phyloP scores from a whole-genome alignment of 2,329 filamentous ascomycete species.

The Fusarium buxicola region DNA sequence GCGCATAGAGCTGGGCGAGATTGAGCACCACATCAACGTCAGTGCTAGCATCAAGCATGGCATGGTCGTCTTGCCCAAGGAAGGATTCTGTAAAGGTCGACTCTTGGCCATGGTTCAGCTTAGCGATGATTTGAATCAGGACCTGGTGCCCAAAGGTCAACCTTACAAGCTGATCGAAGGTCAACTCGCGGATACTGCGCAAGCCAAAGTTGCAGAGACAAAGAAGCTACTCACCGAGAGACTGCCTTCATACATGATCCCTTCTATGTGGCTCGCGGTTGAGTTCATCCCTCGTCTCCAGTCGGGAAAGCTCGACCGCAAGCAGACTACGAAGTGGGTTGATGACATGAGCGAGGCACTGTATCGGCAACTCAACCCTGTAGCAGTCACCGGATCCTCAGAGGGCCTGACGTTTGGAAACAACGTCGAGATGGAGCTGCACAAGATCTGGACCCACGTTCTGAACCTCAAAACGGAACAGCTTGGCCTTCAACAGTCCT shows the following conservation, averaged over 20 bases:
- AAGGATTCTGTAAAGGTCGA: slow-evolving; percentile 31
- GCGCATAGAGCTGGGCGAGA: slow-evolving; percentile 49
- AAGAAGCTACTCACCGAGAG: slow-evolving; percentile 30
- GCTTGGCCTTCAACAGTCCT: slow-evolving; percentile 42
- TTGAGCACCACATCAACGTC: slow-evolving; percentile 46
- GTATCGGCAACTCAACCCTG: slow-evolving; percentile 35
- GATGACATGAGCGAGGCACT: slow-evolving; percentile 23
- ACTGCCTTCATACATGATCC: slow-evolving; percentile 39
- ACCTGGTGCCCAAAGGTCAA: slow-evolving; percentile 15
- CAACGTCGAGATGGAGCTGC: slow-evolving; percentile 19
- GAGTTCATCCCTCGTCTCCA: slow-evolving; percentile 36
- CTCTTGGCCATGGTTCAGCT: slow-evolving; percentile 31
- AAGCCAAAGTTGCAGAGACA: slow-evolving; percentile 13
- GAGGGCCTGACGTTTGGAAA: slow-evolving; percentile 1
- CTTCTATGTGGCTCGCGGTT: slow-evolving; percentile 35
- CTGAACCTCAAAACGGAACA: slow-evolving; percentile 38
- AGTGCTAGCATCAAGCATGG: slow-evolving; percentile 37
- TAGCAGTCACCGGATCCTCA: background rate
- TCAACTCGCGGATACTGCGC: slow-evolving; percentile 1
- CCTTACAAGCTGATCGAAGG: slow-evolving; percentile 26
- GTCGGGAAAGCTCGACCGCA: slow-evolving; percentile 40
- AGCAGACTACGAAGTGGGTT: slow-evolving; percentile 27
- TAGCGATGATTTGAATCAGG: slow-evolving; percentile 4
- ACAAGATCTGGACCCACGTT: slow-evolving; percentile 32
- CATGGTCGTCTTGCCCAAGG: slow-evolving; percentile 30